These are phyloP conservation scores for Gossypioides kirkii DNA, from an alignment of 345 rosid species.

Conservation along the genomic window DNA sequence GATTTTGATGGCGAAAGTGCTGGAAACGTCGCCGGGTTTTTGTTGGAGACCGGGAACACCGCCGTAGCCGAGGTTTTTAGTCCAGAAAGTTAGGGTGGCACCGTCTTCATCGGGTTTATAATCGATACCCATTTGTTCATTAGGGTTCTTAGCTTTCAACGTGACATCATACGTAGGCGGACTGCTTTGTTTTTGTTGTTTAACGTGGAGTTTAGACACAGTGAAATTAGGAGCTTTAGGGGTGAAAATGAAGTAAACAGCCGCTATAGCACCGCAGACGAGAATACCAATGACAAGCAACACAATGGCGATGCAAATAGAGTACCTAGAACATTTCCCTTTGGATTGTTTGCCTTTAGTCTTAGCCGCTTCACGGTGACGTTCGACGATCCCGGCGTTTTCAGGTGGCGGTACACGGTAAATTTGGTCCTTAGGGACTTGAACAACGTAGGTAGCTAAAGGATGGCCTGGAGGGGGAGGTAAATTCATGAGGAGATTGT, in stretches of 20 bases:
- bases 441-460: not conserved
- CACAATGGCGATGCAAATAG: not conserved
- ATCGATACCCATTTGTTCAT: slow-evolving; percentile 26
- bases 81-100: slow-evolving; percentile 29
- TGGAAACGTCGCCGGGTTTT: slow-evolving; percentile 15
- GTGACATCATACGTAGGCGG: slow-evolving; percentile 15
- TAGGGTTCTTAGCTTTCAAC: slow-evolving; percentile 35
- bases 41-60: slow-evolving; percentile 30
- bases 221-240: slow-evolving; percentile 2
- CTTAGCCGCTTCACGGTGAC: not conserved
- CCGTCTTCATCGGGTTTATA: slow-evolving; percentile 23
- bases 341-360: not conserved
- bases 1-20: slow-evolving; percentile 12
- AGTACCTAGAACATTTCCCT: not conserved
- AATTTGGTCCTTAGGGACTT: not conserved
- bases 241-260: not conserved
- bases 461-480: not conserved
- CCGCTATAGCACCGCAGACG: not conserved
- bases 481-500: not conserved
- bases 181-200: not conserved
- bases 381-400: not conserved
- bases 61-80: slow-evolving; percentile 35
- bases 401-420: not conserved
- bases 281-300: not conserved
- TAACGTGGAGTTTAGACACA: not conserved